phyloP scores from a whole-genome alignment of 164 flowering plant species.

The Brasenia schreberi region DNA sequence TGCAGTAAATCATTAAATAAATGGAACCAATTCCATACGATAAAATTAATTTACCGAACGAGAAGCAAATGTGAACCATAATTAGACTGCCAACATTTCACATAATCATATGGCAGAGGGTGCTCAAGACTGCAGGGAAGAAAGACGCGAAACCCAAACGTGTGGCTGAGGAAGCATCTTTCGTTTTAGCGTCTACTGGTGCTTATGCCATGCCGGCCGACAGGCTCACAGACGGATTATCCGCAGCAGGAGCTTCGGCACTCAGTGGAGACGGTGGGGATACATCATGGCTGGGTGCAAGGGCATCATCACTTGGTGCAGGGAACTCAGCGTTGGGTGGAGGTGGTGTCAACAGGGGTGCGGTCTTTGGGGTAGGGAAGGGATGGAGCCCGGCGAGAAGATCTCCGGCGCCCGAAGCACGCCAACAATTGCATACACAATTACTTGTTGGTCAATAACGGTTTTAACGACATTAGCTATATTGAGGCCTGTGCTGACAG shows the following conservation, averaged over 20 bases:
- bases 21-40: not conserved
- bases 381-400: not conserved
- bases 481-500: not conserved
- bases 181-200: not conserved
- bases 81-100: not conserved
- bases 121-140: not conserved
- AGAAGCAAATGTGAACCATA: not conserved
- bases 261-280: not conserved
- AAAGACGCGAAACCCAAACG: not conserved
- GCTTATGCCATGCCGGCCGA: not conserved
- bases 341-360: slow-evolving; percentile 7
- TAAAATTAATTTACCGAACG: not conserved
- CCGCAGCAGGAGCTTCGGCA: not conserved
- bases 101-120: not conserved
- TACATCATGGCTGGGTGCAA: not conserved
- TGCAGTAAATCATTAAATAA: not conserved
- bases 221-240: not conserved
- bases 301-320: not conserved
- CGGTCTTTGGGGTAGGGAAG: not conserved
- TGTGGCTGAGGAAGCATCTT: not conserved
- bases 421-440: not conserved
- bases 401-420: not conserved
- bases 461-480: not conserved
- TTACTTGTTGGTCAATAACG: not conserved
- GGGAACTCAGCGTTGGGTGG: slow-evolving; percentile 2